Base-by-base conservation (phyloP, 495 filamentous ascomycete species). In the Penicillium subrubescens region DNA sequence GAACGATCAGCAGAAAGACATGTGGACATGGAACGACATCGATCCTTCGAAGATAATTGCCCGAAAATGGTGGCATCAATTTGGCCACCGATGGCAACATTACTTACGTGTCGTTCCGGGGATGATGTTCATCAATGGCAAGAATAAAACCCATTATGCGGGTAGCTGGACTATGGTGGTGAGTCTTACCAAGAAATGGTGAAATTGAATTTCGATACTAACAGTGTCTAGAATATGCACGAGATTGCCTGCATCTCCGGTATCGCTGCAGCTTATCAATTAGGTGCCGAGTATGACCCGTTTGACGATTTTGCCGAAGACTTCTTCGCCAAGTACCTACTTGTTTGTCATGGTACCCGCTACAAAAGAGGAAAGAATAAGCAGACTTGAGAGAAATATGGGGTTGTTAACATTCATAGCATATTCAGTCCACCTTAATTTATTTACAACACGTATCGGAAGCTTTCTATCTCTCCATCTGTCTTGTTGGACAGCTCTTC, bases 41-140 rank as follows among this genome's bases (percentile, higher is more conserved):
- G 86, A 89, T 67, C 70, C 83, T 59, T 73, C 73, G 50, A 93
- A 90, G 65, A 82, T 94, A 34, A 91, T 96, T 43, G 78, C 84
- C 12, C 79, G 81, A 54, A 90, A 94, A 67, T 92, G 89, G 90
- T 94, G 92, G 92, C 92, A 94, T 70, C 92, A 94, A 72, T 86
- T 94, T 25, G 90, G 91, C 21, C 92, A 96, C 70, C 80, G 86
- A 39, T 94, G 87, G 84, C 90, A 90, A 64, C 92, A 96, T 71
- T 94, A 93, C 72, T 73, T 88, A 0, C 81, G 89, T 10, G 92
- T 94, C 8, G 86, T 92, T 43, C 89, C 90, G 0, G 88, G 90
- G 65, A 87, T 94, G 85, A 90, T 90, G 90, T 86, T 92, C 37
- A 81, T 94, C n/a, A 88, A 94, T 63, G 89, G 89, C 0, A 82